A percentile compares a stretch with the other conserved stretches of the same genome.
Evolutionary conservation across 2,329 filamentous ascomycete species (phyloP).

Genomic region (Talaromyces sp.): DNA sequence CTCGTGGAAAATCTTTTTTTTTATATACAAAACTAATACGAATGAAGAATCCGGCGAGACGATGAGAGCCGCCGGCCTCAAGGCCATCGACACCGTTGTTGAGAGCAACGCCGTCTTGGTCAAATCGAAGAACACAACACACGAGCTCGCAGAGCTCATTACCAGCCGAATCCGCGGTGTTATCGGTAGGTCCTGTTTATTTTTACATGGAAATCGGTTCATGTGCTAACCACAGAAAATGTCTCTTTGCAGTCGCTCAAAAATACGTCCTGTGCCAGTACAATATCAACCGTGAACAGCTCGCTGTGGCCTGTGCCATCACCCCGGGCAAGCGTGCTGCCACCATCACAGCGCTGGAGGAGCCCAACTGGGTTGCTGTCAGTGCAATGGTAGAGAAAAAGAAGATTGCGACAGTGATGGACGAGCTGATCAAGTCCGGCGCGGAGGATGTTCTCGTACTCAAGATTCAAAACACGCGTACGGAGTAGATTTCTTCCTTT

Average conservation of each 20-base stretch:
- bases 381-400: constrained; percentile 90
- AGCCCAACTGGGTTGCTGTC: constrained; percentile 90
- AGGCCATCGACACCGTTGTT: constrained; percentile 90
- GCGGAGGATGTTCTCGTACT: constrained; percentile 82
- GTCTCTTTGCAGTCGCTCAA: constrained; percentile 61
- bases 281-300: constrained; percentile 72
- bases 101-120: constrained; percentile 85
- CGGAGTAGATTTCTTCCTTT: constrained; percentile 15
- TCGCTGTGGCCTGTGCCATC: constrained; percentile 66
- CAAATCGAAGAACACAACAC: constrained; percentile 78
- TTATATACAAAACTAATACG: neutral
- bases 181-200: constrained; percentile 59
- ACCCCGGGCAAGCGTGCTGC: constrained; percentile 93
- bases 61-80: constrained; percentile 91
- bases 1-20: neutral
- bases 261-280: constrained; percentile 94
- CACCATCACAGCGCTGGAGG: constrained; percentile 83
- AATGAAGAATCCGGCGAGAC: constrained; percentile 87
- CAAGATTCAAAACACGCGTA: constrained; percentile 76
- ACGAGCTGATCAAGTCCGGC: constrained; percentile 69
- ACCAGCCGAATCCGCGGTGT: constrained; percentile 84
- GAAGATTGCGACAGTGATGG: constrained; percentile 80
- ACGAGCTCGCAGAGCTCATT: constrained; percentile 79
- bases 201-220: neutral
- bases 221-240: neutral